Evolutionary conservation across 805 yeast species (phyloP), one percentile per base, ranked within the genome.

Genomic region (Metschnikowia noctiluminum): DNA sequence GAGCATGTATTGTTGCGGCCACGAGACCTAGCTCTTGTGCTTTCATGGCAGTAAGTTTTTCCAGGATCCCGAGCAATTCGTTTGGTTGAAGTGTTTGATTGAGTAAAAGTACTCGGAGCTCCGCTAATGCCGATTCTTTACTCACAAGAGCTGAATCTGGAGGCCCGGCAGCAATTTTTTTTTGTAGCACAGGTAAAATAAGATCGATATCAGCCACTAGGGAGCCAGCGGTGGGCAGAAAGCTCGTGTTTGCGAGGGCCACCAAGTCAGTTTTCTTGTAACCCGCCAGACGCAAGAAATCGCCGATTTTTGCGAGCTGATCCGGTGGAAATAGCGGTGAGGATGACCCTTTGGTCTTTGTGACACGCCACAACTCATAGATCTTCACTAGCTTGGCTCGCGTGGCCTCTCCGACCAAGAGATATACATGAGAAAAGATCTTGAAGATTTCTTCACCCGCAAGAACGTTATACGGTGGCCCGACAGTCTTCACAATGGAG

Each of bases 401-500:
- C 13, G 84, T 79, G n/a, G 75, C 67, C 57, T 89, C 96, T 59
- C 82, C 85, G 36, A 88, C 92, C 46, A 85, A 70, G n/a, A 88
- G 77, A 63, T 87, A 94, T 2, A 90, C 84, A 53, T 81, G 82
- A 27, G 87, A 82, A 66, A 86, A 92, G 3, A 87, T 71, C 55
- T 77, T 79, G 68, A 79, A 85, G 41, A 90, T 69, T 53, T 84
- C 82, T 54, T 81, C 75, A 45, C 91, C 85, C 63, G 94, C 82
- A 44, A 87, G 65, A 7, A 82, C 74, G n/a, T 89, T 87, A 64
- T 92, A 94, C 1, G 98, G 97, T 52, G 84, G 78, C 8, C 97
- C 97, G 31, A 89, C 84, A 60, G 85, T 88, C 66, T 94, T 94
- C 69, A 92, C 87, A 42, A 94, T 87, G 14, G 97, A 90, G 65